These are phyloP conservation scores for Oehlia diaphana DNA, from an alignment of 192 early-diverging fungal species.

Conservation along the genomic window DNA sequence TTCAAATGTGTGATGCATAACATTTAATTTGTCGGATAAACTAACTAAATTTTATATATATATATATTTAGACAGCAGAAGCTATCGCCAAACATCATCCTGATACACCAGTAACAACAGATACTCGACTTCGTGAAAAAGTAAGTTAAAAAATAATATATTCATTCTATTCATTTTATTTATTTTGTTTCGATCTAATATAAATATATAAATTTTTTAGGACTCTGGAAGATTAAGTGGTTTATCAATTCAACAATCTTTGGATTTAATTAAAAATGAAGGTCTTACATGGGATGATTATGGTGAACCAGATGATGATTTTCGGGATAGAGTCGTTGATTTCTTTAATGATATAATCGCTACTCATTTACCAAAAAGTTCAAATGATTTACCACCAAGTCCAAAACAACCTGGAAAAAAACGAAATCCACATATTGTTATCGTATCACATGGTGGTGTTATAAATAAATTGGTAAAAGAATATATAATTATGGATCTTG, in stretches of 20 bases:
- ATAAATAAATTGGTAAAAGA: conserved; percentile 24
- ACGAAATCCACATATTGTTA: conserved; percentile 12
- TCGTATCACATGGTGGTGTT: conserved; percentile 25
- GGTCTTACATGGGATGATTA: conserved; percentile 24
- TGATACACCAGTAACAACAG: conserved; percentile 8
- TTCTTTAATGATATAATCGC: conserved; percentile 20
- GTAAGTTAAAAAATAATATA: not conserved
- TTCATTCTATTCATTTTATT: not conserved
- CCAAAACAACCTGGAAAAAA: not conserved
- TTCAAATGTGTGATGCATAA: not conserved
- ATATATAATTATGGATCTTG: conserved; percentile 20
- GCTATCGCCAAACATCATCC: conserved; percentile 25
- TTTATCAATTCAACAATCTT: conserved; percentile 8
- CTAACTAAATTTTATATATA: no score
- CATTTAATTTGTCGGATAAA: no score
- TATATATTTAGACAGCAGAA: conserved; percentile 9
- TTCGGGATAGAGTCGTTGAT: conserved; percentile 2
- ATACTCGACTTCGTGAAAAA: conserved; percentile 14
- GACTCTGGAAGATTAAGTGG: conserved; percentile 20
- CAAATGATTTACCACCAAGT: not conserved
- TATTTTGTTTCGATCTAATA: not conserved
- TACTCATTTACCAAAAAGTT: conserved; percentile 16
- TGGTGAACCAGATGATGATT: conserved; percentile 27
- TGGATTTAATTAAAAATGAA: conserved; percentile 27
- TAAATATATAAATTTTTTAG: not conserved